Conservation (phyloP, 352 stramenopile genomes). For the Phytophthora fragariaefolia region DNA sequence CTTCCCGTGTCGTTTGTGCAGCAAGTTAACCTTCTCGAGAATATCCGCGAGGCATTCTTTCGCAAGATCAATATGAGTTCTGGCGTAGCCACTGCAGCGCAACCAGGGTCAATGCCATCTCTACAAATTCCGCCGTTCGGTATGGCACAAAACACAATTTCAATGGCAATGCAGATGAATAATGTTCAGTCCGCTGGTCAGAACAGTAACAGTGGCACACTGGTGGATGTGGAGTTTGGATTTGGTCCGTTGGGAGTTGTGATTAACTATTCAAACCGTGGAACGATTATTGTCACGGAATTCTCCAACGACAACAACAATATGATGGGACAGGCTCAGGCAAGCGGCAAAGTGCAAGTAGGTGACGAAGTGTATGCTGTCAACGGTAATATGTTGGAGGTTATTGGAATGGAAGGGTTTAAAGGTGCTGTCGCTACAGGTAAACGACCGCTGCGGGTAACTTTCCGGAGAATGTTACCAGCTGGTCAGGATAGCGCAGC, state of each 20-base stretch:
- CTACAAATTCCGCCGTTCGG: slow-evolving; percentile 23
- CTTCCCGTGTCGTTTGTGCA: slow-evolving; percentile 78
- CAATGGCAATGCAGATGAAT: slow-evolving; percentile 11
- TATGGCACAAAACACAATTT: slow-evolving; percentile 17
- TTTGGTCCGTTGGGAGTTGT: slow-evolving; percentile 79
- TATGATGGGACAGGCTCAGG: slow-evolving; percentile 74
- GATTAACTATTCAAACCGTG: slow-evolving; percentile 81
- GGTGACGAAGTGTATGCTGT: slow-evolving; percentile 85
- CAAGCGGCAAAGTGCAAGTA: slow-evolving; percentile 71
- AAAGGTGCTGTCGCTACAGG: slow-evolving; percentile 67
- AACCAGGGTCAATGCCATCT: slow-evolving; percentile 23
- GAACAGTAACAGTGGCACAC: slow-evolving; percentile 34
- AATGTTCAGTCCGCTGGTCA: slow-evolving; percentile 17
- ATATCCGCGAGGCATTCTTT: slow-evolving; percentile 53
- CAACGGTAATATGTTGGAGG: slow-evolving; percentile 66
- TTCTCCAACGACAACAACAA: slow-evolving; percentile 78
- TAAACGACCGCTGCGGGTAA: slow-evolving; percentile 73
- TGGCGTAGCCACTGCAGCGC: background rate
- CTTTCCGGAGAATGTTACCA: slow-evolving; percentile 56
- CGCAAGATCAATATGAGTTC: slow-evolving; percentile 31
- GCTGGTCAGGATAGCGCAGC: background rate
- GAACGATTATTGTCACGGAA: slow-evolving; percentile 81
- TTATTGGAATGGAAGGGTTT: slow-evolving; percentile 86
- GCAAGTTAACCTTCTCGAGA: slow-evolving; percentile 73
- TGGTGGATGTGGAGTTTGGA: slow-evolving; percentile 74